Evolutionary conservation across 2,329 filamentous ascomycete genomes (phyloP).

Genomic region (Fusarium brevicatenulatum): DNA sequence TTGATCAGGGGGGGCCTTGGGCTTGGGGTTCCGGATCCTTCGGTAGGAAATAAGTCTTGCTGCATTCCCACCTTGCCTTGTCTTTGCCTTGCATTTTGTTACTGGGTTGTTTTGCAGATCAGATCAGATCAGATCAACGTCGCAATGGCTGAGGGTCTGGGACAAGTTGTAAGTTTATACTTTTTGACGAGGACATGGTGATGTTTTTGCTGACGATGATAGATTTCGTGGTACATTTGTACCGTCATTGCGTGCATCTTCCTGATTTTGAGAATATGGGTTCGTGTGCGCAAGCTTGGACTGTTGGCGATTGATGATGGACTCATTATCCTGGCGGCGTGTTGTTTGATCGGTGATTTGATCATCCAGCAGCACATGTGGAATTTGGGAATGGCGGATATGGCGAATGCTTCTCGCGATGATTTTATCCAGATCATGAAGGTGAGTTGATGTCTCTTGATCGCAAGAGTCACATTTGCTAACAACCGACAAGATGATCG

Average conservation of each 20-base stretch:
- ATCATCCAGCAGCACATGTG: constrained; percentile 41
- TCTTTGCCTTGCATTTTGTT: background rate
- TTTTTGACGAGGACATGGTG: rapidly evolving
- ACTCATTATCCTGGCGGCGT: constrained; percentile 29
- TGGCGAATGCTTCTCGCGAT: constrained; percentile 32
- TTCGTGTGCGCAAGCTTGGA: constrained; percentile 33
- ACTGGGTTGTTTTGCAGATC: constrained; percentile 6
- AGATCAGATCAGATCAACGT: constrained; percentile 18
- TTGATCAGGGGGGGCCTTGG: background rate
- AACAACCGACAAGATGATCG: constrained; percentile 47
- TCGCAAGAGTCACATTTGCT: background rate
- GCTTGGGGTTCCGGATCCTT: background rate
- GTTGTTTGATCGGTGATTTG: constrained; percentile 38
- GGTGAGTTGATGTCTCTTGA: background rate
- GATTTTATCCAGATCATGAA: constrained; percentile 44
- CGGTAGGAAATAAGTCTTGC: constrained; percentile 31
- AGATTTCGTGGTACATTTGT: constrained; percentile 42
- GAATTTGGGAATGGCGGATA: constrained; percentile 43
- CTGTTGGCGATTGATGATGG: constrained; percentile 31
- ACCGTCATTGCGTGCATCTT: constrained; percentile 34
- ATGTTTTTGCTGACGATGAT: background rate
- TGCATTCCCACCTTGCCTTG: constrained; percentile 2
- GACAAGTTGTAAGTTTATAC: constrained; percentile 34
- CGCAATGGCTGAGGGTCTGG: constrained; percentile 40
- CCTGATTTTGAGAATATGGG: constrained; percentile 30